Conservation (phyloP, 305 asterid genomes). For the Fraxinus floribunda region DNA sequence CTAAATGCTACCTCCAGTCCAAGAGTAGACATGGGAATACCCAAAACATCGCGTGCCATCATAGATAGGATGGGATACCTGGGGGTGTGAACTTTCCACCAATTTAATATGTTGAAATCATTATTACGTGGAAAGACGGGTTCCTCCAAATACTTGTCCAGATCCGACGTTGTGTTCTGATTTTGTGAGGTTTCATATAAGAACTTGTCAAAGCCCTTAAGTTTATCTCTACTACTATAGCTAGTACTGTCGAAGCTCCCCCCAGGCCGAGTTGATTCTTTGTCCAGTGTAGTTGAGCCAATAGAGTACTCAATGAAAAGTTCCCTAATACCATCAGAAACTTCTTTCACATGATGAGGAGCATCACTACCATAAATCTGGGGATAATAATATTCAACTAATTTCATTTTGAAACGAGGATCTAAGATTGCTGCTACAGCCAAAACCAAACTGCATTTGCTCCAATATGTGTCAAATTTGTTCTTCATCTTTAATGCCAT, state of each 20-base stretch:
- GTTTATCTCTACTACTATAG: conserved; percentile 63
- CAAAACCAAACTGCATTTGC: conserved; percentile 65
- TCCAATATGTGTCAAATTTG: conserved; percentile 80
- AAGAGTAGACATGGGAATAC: conserved; percentile 74
- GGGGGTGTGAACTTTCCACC: conserved; percentile 99
- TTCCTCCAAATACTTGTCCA: conserved; percentile 82
- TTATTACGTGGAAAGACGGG: conserved; percentile 82
- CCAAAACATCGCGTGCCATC: conserved; percentile 93
- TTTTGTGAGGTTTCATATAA: conserved; percentile 69
- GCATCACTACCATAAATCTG: conserved; percentile 67
- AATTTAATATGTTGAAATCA: conserved; percentile 81
- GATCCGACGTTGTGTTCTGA: conserved; percentile 66
- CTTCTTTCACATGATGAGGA: conserved; percentile 54
- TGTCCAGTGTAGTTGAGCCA: conserved; percentile 47
- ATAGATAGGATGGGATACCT: conserved; percentile 91
- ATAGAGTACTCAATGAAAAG: conserved; percentile 68
- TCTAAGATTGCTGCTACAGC: conserved; percentile 84
- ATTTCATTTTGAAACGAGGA: conserved; percentile 90
- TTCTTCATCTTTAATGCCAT: conserved; percentile 72
- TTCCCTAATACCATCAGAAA: conserved; percentile 60
- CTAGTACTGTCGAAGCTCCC: conserved; percentile 47
- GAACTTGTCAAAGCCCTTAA: conserved; percentile 86
- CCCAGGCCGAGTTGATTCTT: conserved; percentile 41
- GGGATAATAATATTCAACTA: conserved; percentile 77
- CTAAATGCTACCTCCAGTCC: conserved; percentile 66